Base-by-base conservation (phyloP, 345 rosid genomes). In the Salix dunnii region DNA sequence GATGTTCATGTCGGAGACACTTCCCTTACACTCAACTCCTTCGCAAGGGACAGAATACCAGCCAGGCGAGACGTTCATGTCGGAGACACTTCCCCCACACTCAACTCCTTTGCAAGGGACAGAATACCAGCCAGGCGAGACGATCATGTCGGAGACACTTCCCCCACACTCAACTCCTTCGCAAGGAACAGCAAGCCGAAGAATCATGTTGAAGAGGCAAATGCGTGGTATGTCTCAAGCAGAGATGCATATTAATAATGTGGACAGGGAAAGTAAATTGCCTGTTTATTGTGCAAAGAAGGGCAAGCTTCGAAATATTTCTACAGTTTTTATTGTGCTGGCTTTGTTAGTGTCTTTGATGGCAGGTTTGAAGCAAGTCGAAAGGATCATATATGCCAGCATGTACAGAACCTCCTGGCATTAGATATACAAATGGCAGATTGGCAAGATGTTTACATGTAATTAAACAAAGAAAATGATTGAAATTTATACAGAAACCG, bases 151-250 rank as follows among this genome's bases (percentile, higher is more conserved):
- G 5, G 49, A 46, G 49, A 3, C 49, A 46, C 49, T 46, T 46
- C 49, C 49, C 1, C 3, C 4, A 46, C 17, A 1, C 49, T 46
- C 49, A 12, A 13, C 3, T 14, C 13, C 17, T 46, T 3, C 51
- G 38, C 88, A 81, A 64, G 84, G 80, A 42, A 68, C 69, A 33
- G 78, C 83, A 3, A 77, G 53, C 63, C 77, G 71, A 53, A 84
- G 87, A 75, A 55, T 86, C 80, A 84, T 67, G 72, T 46, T 82
- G 75, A 60, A 33, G 46, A 70, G 11, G 62, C 46, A 20, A 67
- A 35, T 25, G 20, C n/a, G 28, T 2, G 76, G 35, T 25, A 20
- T 23, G 12, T 25, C 77, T 49, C 17, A 8, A 30, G 70, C 70
- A 17, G 75, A 8, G 75, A 14, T 14, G 49, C 17, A 12, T 46